Base-by-base conservation (phyloP, 2,329 filamentous ascomycete species). In the Penicillium frequentans region DNA sequence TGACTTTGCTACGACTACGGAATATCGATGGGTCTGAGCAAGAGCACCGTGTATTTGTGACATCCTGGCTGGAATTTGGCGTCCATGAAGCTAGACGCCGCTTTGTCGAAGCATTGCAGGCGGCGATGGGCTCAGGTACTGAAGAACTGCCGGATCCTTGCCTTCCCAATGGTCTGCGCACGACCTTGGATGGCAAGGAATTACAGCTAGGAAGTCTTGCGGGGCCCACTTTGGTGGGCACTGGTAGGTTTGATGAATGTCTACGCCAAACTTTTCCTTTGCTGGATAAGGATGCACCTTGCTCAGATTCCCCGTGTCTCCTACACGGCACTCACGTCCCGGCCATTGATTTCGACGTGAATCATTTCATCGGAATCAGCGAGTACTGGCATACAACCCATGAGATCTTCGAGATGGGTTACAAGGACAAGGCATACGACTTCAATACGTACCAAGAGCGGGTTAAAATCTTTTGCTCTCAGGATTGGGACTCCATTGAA, bases 321-420 rank as follows among this genome's bases (percentile, higher is more conserved):
- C 81, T 99, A 39, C 91, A 97, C 66, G 93, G 95, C 1, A 87
- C 93, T 61, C 92, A 98, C 70, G 92, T 95, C 1, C 95, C 95
- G 1, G 90, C 91, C 3, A 97, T 99, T 62, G 95, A 99, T 72
- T 99, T 98, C 69, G 89, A 95, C 60, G 88, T 98, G 35, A 99
- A 99, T 68, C 96, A 97, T 73, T 99, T 99, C 68, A 88, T 99
- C 27, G 95, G 95, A 11, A 93, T 99, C 3, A 98, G 93, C 1
- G 95, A 99, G 71, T 99, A 96, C 75, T 99, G 95, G 93, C 95
- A 99, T 73, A 96, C 93, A 0, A 99, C 95, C 0, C 95, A 99
- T 67, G 92, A 95, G 54, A 88, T 98, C 2, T 98, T 99, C 66
- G 85, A 89, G 58, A 84, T 86, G 79, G 86, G 86, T 4, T 86